These are phyloP conservation scores for Apium graveolens DNA, from an alignment of 129 eudicot genomes.

Conservation along the genomic window DNA sequence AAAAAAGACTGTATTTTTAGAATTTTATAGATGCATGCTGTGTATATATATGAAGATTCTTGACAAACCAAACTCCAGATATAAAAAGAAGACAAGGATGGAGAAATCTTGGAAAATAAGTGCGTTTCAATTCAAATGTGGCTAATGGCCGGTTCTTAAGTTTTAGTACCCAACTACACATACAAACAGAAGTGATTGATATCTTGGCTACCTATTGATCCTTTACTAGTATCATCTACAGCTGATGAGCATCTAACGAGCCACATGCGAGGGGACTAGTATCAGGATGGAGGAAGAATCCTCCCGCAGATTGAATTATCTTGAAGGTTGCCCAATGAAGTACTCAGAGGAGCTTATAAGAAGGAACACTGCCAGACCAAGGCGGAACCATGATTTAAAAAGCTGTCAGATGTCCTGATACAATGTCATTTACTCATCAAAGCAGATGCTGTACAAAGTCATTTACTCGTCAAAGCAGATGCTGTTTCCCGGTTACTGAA, in stretches of 20 bases:
- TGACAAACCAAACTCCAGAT: neutral
- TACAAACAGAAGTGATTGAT: neutral
- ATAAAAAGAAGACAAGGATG: neutral
- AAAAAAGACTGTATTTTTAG: no score
- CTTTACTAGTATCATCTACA: neutral
- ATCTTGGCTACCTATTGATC: neutral
- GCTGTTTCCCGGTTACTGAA: conserved; percentile 75
- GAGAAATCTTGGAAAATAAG: neutral
- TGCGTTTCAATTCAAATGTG: neutral
- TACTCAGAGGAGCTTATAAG: neutral
- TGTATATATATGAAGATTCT: no score
- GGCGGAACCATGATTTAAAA: neutral
- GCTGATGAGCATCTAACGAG: neutral
- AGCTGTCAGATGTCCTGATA: neutral
- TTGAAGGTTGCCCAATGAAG: neutral
- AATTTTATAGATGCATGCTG: neutral
- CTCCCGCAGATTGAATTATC: neutral
- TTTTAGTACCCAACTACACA: neutral
- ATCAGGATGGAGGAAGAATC: neutral
- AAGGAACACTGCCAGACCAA: neutral
- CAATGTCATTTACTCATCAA: conserved; percentile 19
- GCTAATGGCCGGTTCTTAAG: neutral
- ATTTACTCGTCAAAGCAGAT: conserved; percentile 41
- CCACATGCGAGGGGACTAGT: neutral
- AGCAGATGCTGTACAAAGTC: conserved; percentile 43